Evolutionary conservation across 1,284 basidiomycete species (phyloP).

Genomic region (Puccinia sorghi): DNA sequence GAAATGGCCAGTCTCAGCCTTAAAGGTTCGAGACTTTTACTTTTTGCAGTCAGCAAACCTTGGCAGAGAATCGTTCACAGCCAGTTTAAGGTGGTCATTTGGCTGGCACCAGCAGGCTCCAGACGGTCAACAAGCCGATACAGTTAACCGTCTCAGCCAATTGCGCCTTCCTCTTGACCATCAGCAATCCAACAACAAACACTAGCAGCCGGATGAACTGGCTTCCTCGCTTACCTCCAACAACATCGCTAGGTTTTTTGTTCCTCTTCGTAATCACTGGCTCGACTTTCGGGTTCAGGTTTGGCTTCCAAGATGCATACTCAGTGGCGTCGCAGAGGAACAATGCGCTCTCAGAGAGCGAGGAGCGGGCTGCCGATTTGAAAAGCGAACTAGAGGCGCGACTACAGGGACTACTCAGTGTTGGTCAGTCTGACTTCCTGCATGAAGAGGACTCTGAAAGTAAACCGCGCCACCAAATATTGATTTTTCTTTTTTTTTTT

Average conservation of each 20-base stretch:
- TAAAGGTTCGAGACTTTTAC: too few species aligned
- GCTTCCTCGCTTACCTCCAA: too few species aligned
- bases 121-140: neutral
- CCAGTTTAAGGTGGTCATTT: too few species aligned
- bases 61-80: too few species aligned
- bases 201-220: neutral
- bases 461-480: neutral
- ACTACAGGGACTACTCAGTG: conserved; percentile 9
- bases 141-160: neutral
- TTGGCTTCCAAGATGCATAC: conserved; percentile 23
- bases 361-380: neutral
- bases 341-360: neutral
- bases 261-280: neutral
- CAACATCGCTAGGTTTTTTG: neutral
- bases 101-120: too few species aligned
- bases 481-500: neutral
- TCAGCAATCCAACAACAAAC: neutral
- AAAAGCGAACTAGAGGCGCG: conserved; percentile 6
- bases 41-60: too few species aligned
- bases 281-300: conserved; percentile 6
- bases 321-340: neutral
- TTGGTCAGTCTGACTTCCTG: neutral
- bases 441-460: neutral
- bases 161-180: neutral
- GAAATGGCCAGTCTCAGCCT: too few species aligned